A percentile compares a stretch with the other conserved stretches of the same genome.
Conservation (phyloP, 345 rosid species). For the Lepidium didymum region DNA sequence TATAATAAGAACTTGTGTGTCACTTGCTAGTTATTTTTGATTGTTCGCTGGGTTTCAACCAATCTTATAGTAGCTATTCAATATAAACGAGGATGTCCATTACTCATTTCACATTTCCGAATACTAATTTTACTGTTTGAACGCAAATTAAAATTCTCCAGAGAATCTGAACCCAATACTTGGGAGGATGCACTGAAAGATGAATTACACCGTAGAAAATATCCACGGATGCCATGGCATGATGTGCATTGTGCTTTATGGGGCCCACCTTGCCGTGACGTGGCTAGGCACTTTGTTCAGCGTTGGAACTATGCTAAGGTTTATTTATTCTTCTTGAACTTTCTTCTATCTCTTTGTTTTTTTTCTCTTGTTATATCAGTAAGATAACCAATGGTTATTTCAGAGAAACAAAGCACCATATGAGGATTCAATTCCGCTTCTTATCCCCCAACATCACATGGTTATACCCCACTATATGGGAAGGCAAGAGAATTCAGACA, state of each 20-base stretch:
- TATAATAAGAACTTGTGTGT: not conserved
- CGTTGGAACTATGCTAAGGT: constrained; percentile 99
- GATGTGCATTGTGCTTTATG: constrained; percentile 98
- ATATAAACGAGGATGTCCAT: not conserved
- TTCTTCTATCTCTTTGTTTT: not conserved
- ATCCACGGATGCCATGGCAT: constrained; percentile 99
- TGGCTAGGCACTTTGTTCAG: constrained; percentile 97
- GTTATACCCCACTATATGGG: constrained; percentile 97
- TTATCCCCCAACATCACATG: constrained; percentile 99
- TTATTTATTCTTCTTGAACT: not conserved
- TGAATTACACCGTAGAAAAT: constrained; percentile 80
- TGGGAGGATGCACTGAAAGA: constrained; percentile 98
- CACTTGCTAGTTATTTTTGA: constrained; percentile 6
- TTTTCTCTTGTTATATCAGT: not conserved
- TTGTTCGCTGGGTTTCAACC: constrained; percentile 1
- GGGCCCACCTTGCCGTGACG: constrained; percentile 98
- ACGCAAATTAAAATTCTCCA: constrained; percentile 15
- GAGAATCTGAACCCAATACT: constrained; percentile 99
- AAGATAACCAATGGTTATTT: constrained; percentile 8
- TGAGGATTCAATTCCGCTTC: constrained; percentile 91
- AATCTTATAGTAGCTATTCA: not conserved
- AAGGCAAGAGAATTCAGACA: constrained; percentile 42
- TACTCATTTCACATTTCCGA: not conserved
- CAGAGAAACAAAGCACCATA: constrained; percentile 95
- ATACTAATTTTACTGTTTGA: not conserved